Conservation (phyloP, 495 filamentous ascomycete genomes). For the Apodospora peruviana region DNA sequence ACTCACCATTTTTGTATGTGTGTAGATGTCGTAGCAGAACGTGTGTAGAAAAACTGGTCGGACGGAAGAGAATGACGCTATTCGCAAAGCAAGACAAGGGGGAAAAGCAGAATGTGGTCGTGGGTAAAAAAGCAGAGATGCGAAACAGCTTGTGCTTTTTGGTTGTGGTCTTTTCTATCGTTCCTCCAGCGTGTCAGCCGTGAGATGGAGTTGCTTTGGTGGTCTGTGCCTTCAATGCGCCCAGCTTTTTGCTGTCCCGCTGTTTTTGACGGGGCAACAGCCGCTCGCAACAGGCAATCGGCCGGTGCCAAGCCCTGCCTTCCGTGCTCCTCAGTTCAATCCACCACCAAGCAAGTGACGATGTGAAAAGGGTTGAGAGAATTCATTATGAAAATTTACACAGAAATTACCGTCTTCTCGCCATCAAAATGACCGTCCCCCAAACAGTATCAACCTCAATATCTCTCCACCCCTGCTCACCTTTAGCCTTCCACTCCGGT, state of each 20-base stretch:
- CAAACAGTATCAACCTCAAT: constrained; percentile 46
- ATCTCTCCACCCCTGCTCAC: constrained; percentile 43
- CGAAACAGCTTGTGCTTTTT: constrained; percentile 22
- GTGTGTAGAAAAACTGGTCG: background rate
- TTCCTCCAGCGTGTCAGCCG: constrained; percentile 14
- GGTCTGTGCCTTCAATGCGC: constrained; percentile 17
- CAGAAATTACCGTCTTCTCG: constrained; percentile 31
- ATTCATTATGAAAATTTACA: background rate
- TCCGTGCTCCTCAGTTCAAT: too few species aligned
- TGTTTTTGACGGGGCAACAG: constrained; percentile 32
- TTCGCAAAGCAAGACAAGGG: constrained; percentile 12
- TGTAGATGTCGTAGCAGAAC: background rate
- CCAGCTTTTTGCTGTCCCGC: background rate
- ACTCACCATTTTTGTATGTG: background rate
- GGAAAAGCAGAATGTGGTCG: too few species aligned
- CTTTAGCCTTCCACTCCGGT: constrained; percentile 43
- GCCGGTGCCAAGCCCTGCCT: background rate
- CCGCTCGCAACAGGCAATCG: constrained; percentile 1
- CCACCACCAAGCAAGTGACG: too few species aligned
- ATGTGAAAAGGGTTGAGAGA: background rate
- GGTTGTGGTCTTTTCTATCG: constrained; percentile 12
- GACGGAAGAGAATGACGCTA: constrained; percentile 6
- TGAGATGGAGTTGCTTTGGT: constrained; percentile 7
- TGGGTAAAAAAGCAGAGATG: background rate
- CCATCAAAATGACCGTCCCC: constrained; percentile 52